Percentiles rank a stretch among this genome's conserved stretches.
Evolutionary conservation across 192 early-diverging fungal species (phyloP).

Genomic region (Coemansia sp.): DNA sequence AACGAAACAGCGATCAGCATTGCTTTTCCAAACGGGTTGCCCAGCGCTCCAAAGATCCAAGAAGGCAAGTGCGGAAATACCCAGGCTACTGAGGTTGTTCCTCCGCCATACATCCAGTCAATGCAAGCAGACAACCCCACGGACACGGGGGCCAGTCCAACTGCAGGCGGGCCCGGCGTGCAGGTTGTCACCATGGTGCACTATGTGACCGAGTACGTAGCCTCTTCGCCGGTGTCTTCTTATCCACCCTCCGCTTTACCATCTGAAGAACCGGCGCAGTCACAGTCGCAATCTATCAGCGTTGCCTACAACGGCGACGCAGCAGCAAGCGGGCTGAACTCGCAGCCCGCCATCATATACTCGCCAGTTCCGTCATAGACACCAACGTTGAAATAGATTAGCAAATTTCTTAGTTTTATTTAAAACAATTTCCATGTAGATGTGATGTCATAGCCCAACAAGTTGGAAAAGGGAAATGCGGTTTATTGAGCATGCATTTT

Average conservation of each 20-base stretch:
- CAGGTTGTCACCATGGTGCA: neutral
- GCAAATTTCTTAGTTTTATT: too few species aligned
- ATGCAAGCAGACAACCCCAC: neutral
- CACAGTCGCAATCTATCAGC: too few species aligned
- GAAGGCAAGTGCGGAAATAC: constrained; percentile 29
- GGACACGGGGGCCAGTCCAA: neutral
- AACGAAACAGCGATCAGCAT: constrained; percentile 29
- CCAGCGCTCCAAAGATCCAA: constrained; percentile 20
- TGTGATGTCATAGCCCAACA: too few species aligned
- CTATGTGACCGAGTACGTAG: neutral
- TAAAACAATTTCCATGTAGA: too few species aligned
- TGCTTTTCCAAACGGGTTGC: constrained; percentile 44
- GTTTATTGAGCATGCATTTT: too few species aligned
- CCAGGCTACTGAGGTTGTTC: constrained; percentile 16
- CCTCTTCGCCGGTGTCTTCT: neutral
- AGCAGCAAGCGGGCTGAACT: neutral
- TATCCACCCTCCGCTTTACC: neutral
- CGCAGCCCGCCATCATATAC: neutral
- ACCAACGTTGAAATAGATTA: neutral
- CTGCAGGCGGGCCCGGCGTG: neutral
- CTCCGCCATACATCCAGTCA: constrained; percentile 32
- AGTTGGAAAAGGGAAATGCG: too few species aligned
- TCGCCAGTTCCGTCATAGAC: neutral
- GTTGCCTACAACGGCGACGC: neutral
- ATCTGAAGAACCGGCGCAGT: neutral